Evolutionary conservation across 2,329 filamentous ascomycete species (phyloP), one percentile per base, ranked within the genome.

Genomic region (Didymellaceae sp.): DNA sequence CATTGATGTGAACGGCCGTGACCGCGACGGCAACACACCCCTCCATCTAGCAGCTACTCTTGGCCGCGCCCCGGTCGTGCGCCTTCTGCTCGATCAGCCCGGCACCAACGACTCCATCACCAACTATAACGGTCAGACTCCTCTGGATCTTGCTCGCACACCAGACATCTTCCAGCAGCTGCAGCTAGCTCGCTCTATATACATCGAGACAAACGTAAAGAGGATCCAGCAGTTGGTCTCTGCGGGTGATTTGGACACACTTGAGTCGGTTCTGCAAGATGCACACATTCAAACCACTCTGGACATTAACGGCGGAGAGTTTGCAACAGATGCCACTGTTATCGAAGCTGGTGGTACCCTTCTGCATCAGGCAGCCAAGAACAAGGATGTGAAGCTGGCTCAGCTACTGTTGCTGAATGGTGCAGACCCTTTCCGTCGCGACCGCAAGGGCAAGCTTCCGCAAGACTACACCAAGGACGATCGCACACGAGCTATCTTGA

Each of bases 401-500:
- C 90, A 97, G 69, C 83, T 96, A 14, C 81, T 99, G 10, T 79
- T 99, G 28, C 85, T 97, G 43, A 95, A 97, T 67, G 94, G 94
- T 9, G 94, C 93, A 9, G 94, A 99, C 73, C 94, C 94, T 0
- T 99, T 99, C 76, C 87, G 91, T 47, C 86, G 94, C 53, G 94
- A 99, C 74, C 89, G 91, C 63, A 96, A 91, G 76, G 94, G 94
- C 39, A 97, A 96, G 74, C 81, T 99, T 24, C 91, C 94, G 2
- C 94, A 99, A 70, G 93, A 97, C 73, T 88, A 97, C 35, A 97
- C 94, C 43, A 96, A 94, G 68, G 94, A 99, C 71, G 94, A 99
- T 67, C 84, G 85, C 52, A 96, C 91, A 13, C 85, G 88, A 51
- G 86, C 89, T 8, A 93, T 99, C 67, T 78, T 99, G 38, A 99